Evolutionary conservation across 495 filamentous ascomycete genomes (phyloP), one percentile per base, ranked within the genome.

Genomic region (Amphirosellinia nigrospora): DNA sequence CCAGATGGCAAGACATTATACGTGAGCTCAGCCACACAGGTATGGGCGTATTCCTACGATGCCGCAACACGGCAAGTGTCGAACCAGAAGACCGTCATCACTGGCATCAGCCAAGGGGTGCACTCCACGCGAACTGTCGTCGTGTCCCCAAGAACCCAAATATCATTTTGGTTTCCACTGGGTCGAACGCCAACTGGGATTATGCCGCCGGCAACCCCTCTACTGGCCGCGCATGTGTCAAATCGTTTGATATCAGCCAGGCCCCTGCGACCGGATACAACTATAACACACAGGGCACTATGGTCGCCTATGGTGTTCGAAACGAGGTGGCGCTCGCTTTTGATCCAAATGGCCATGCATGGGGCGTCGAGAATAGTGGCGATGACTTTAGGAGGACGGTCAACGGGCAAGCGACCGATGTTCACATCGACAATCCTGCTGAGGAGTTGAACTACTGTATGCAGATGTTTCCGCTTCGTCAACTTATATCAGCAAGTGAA

Each of bases 391-490:
- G 72, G 52, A 81, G 90, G n/a, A 78, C 72, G 0, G 69, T 72
- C 19, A 77, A 75, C 50, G 81, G 89, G 30, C 74, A 84, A 45
- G 82, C 84, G 3, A 68, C 80, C 23, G 88, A 91, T 68, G 86
- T 91, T 45, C 89, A 91, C 73, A 78, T 86, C 59, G 82, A 91
- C 71, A 93, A 92, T 74, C 90, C 90, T 0, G 90, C 87, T 9
- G 90, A 92, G 75, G 89, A 93, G 75, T 75, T 93, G 71, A 93
- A 93, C 76, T 92, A 84, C 78, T 87, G 87, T 70, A 85, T 87
- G 38, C 84, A 78, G 52, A 75, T 85, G 13, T 72, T n/a, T 23
- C 36, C 26, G 6, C 15, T 19, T 48, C 30, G 38, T 32, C 30
- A 41, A 55, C 13, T 2, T 46, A 19, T 9, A 26, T 11, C 32